Percentiles rank a stretch among this genome's conserved stretches.
Conservation (phyloP, 331 rosid genomes). For the Rosa hybrid region DNA sequence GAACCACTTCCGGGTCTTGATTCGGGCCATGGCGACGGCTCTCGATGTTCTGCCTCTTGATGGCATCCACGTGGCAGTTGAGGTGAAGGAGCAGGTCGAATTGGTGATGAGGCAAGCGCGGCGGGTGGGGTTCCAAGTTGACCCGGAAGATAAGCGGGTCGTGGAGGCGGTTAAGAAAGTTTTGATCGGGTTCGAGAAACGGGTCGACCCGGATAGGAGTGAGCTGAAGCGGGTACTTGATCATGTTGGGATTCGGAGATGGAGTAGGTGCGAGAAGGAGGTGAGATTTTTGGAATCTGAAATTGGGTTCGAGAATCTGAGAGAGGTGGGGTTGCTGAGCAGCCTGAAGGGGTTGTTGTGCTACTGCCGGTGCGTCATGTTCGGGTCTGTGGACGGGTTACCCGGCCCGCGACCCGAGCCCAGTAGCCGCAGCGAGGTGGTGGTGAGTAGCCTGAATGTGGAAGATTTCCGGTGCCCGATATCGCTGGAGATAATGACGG, state of each 20-base stretch:
- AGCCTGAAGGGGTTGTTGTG: slow-evolving; percentile 55
- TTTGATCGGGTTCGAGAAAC: slow-evolving; percentile 44
- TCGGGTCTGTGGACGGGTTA: slow-evolving; percentile 44
- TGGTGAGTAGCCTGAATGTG: slow-evolving; percentile 31
- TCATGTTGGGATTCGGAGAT: slow-evolving; percentile 47
- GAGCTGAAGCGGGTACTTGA: slow-evolving; percentile 51
- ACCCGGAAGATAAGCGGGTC: slow-evolving; percentile 44
- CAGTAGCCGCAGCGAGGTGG: slow-evolving; percentile 4
- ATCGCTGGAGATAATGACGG: slow-evolving; percentile 73
- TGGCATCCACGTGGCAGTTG: slow-evolving; percentile 33
- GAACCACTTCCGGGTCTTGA: slow-evolving; percentile 40
- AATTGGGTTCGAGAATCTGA: slow-evolving; percentile 46
- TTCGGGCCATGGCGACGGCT: slow-evolving; percentile 53
- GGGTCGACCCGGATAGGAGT: slow-evolving; percentile 38
- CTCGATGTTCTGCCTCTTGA: slow-evolving; percentile 55
- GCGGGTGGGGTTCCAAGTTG: slow-evolving; percentile 45
- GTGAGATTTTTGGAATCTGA: slow-evolving; percentile 73
- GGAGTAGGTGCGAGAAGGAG: slow-evolving; percentile 71
- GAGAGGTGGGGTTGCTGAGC: slow-evolving; percentile 34
- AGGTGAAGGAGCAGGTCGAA: slow-evolving; percentile 53
- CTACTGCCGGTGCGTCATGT: slow-evolving; percentile 60
- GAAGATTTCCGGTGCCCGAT: slow-evolving; percentile 91
- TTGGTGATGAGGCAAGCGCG: slow-evolving; percentile 54
- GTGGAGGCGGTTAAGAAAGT: slow-evolving; percentile 30
- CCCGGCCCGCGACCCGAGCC: slow-evolving; percentile 33